phyloP scores from a whole-genome alignment of 768 basidiomycete genomes.

The Clitopilus passeckerianus region DNA sequence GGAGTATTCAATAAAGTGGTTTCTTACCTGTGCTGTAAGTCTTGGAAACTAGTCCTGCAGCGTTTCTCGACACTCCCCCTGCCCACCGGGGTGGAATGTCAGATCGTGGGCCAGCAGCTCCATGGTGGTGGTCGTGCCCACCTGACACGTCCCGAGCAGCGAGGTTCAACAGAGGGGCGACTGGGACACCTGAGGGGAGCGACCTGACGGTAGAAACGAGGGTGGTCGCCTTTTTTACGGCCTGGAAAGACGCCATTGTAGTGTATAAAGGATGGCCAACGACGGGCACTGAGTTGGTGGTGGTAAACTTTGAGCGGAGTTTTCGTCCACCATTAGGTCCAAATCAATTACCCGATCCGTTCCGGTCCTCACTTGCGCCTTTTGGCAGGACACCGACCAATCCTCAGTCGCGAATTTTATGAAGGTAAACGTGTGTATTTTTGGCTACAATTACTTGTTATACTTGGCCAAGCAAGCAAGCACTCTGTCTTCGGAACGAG shows the following conservation, averaged over 20 bases:
- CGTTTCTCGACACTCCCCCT: conserved; percentile 46
- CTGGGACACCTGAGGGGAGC: conserved; percentile 76
- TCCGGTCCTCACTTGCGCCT: conserved; percentile 17
- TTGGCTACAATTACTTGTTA: not conserved
- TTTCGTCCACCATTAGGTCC: conserved; percentile 18
- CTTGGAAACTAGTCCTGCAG: conserved; percentile 57
- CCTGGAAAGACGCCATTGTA: conserved; percentile 67
- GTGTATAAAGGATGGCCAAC: conserved; percentile 19
- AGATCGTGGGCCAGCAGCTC: conserved; percentile 46
- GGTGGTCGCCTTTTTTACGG: conserved; percentile 78
- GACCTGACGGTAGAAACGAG: conserved; percentile 77
- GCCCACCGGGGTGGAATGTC: conserved; percentile 64
- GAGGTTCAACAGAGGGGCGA: conserved; percentile 71
- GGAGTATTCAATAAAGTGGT: not conserved
- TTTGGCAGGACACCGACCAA: not conserved
- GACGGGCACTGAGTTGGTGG: conserved; percentile 14
- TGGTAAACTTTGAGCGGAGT: conserved; percentile 24
- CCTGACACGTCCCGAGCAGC: conserved; percentile 56
- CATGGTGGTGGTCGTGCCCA: conserved; percentile 59
- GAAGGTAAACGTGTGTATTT: not conserved
- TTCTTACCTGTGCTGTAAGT: conserved; percentile 60
- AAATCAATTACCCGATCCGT: conserved; percentile 36
- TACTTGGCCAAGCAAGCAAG: conserved; percentile 46
- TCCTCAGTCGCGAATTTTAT: not conserved
- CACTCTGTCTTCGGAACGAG: conserved; percentile 54